These are phyloP conservation scores for Clarireedia paspali DNA, from an alignment of 2,329 filamentous ascomycete species.

Conservation along the genomic window DNA sequence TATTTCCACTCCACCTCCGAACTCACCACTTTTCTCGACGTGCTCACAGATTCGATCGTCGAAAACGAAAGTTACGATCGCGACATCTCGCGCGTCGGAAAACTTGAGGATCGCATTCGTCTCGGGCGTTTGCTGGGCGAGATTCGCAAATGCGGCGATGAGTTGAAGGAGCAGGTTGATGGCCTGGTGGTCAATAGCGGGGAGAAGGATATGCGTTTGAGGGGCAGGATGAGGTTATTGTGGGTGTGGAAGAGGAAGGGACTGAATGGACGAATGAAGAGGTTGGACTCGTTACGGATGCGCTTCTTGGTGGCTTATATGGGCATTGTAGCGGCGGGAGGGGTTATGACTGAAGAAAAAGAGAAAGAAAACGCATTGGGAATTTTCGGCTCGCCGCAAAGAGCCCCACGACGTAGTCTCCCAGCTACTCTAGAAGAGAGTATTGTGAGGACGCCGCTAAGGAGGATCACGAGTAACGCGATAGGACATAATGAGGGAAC, in stretches of 20 bases:
- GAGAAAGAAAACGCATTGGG: background rate
- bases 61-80: constrained; percentile 59
- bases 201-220: constrained; percentile 39
- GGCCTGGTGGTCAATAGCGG: constrained; percentile 35
- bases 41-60: constrained; percentile 49
- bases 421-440: constrained; percentile 20
- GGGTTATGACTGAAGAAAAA: constrained; percentile 39
- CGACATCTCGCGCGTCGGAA: constrained; percentile 49
- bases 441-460: constrained; percentile 33
- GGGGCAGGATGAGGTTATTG: constrained; percentile 42
- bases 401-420: constrained; percentile 20
- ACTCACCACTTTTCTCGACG: constrained; percentile 43
- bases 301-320: constrained; percentile 58
- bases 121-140: constrained; percentile 50
- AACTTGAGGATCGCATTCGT: constrained; percentile 55
- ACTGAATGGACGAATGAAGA: constrained; percentile 49
- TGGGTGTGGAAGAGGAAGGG: constrained; percentile 49
- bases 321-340: constrained; percentile 44
- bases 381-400: background rate
- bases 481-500: constrained; percentile 45
- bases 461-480: constrained; percentile 46
- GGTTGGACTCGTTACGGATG: constrained; percentile 55
- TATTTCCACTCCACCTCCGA: background rate
- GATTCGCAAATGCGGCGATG: constrained; percentile 53
- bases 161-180: constrained; percentile 53